Evolutionary conservation across 345 rosid species (phyloP), one percentile per base, ranked within the genome.

Genomic region (Arabis alpina): DNA sequence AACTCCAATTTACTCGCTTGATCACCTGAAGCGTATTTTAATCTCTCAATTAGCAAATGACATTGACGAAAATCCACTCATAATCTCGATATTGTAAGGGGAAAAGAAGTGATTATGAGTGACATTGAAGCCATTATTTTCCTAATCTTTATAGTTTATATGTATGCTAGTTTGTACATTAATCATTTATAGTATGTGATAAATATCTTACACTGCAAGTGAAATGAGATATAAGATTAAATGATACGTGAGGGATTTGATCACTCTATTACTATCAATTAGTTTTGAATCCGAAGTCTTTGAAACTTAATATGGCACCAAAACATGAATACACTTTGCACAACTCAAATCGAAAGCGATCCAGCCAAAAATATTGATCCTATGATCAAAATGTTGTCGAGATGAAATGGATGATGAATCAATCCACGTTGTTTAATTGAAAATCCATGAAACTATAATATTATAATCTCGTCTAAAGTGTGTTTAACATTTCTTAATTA

Each of bases 61-160:
- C 8, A 3, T 37, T 39, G 45, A 23, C 34, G 1, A 39, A n/a
- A 41, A 25, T 60, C 50, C 64, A 60, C 51, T 27, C 2, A 8
- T 42, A n/a, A 25, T 60, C 37, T 42, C 30, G 32, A 3, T 62
- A 62, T 7, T 36, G 8, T 64, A 2, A 64, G 57, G 55, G 24
- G 34, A 13, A 32, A 24, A 36, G 8, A 13, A 64, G 28, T 37
- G 8, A 2, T 49, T 49, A 8, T 23, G 53, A 61, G 53, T 28
- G 27, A n/a, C 4, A 15, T 14, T 15, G 41, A 61, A 61, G 28
- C 27, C 27, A 30, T 44, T 61, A 43, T 27, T 23, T 59, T 24
- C n/a, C 32, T 12, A n/a, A 25, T 60, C 11, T n/a, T n/a, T n/a
- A n/a, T n/a, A n/a, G n/a, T 11, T 16, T 23, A 40, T 40, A 24